phyloP scores from a whole-genome alignment of 2,329 filamentous ascomycete genomes.

The Phyllosticta paracitricarpa region DNA sequence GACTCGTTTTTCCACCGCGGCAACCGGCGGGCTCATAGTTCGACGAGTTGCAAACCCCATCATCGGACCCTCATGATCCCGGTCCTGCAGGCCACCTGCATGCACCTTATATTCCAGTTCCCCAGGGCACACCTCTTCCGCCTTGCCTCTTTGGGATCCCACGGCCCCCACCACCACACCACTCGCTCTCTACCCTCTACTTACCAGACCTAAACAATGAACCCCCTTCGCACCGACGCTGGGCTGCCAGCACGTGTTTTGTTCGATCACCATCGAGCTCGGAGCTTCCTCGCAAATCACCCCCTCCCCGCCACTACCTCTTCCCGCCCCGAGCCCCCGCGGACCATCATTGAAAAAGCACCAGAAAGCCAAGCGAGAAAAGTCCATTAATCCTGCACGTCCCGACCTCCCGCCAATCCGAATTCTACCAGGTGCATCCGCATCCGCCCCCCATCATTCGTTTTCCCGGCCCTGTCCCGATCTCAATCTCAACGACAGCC shows the following conservation, averaged over 20 bases:
- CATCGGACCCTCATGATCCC: background rate
- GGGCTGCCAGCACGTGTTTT: too few species aligned
- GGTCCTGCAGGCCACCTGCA: background rate
- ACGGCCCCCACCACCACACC: background rate
- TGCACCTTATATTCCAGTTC: background rate
- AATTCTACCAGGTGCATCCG: too few species aligned
- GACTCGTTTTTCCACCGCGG: background rate
- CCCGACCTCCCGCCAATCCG: too few species aligned
- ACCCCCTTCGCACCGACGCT: too few species aligned
- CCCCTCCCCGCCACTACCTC: background rate
- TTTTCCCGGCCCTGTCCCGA: too few species aligned
- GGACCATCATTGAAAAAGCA: too few species aligned
- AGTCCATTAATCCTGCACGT: too few species aligned
- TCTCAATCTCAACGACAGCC: too few species aligned
- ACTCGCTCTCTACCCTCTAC: too few species aligned
- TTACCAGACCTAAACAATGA: too few species aligned
- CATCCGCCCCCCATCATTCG: too few species aligned
- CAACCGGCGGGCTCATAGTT: background rate
- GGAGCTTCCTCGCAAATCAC: background rate
- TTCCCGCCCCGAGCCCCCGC: background rate
- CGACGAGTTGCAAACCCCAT: background rate
- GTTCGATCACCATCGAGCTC: background rate
- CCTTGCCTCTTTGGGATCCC: background rate
- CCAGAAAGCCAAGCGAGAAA: too few species aligned
- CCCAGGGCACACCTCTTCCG: background rate